Evolutionary conservation across 2,329 filamentous ascomycete genomes (phyloP), one percentile per base, ranked within the genome.

Genomic region (Aspergillus piperis): DNA sequence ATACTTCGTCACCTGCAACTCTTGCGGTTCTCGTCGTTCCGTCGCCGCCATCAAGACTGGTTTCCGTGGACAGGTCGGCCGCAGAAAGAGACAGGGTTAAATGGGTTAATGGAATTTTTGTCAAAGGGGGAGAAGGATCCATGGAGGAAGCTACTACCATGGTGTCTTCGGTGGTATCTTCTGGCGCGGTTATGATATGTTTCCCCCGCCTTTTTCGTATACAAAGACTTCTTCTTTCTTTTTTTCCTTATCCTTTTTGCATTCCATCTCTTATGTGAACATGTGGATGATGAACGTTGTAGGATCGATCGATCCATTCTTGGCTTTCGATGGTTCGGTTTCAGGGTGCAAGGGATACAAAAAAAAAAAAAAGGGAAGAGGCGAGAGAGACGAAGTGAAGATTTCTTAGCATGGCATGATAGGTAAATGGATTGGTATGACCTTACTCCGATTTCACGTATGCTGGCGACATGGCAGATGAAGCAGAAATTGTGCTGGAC

Each of bases 51-150:
- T 99, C 90, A 99, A 99, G 89, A 96, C 92, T 64, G 95, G 95
- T 92, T 99, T 99, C 92, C 96, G 93, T 74, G 95, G 95, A 79
- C 95, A 98, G 82, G 91, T 99, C 79, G 95, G 95, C 78, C 97
- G 97, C 90, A 90, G 95, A 86, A 95, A 88, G 85, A 96, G 96
- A 87, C 87, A 91, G 79, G 90, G 85, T 79, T 96, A 92, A 84
- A 70, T 59, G 59, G 17, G 10, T 21, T 23, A n/a, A 30, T 42
- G 27, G 23, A 13, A 19, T 36, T 23, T 36, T 55, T 44, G 38
- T 48, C 50, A 25, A 42, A 50, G 39, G 36, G 44, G 30, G 27
- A 19, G 47, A 54, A 59, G 17, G 23, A 47, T 23, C 25, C 15
- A 21, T 11, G 19, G 41, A 15, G 42, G 27, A 27, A 4, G 3